phyloP scores from a whole-genome alignment of 352 stramenopile genomes.

The Phytophthora niederhauseri region DNA sequence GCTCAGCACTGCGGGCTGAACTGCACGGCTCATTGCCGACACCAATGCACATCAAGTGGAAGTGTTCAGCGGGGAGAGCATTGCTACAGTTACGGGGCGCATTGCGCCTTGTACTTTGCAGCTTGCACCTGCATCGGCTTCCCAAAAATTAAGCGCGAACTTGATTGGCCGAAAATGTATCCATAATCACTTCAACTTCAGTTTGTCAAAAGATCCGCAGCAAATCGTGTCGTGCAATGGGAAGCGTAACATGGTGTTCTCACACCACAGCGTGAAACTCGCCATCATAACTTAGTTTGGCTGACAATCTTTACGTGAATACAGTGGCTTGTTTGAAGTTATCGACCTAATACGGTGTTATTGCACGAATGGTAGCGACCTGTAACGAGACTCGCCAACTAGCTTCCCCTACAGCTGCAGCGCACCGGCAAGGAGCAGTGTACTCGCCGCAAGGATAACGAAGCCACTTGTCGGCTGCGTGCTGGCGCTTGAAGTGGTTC shows the following conservation, averaged over 20 bases:
- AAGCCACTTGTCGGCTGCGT: neutral
- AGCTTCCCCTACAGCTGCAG: neutral
- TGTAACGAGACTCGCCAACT: no score
- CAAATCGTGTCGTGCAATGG: neutral
- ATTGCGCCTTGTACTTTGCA: no score
- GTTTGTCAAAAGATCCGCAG: neutral
- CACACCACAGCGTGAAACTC: neutral
- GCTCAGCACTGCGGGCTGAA: neutral
- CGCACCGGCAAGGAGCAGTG: neutral
- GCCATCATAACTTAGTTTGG: no score
- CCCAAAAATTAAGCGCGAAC: neutral
- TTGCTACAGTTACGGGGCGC: neutral
- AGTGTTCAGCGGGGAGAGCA: neutral
- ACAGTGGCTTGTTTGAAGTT: no score
- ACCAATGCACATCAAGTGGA: neutral
- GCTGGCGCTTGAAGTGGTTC: neutral
- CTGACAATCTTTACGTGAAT: no score
- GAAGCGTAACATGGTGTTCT: neutral
- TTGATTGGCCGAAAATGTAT: slow-evolving; percentile 4
- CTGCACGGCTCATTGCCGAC: neutral
- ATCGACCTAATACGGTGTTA: no score
- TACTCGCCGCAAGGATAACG: neutral
- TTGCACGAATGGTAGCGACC: no score
- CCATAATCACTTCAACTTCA: slow-evolving; percentile 8
- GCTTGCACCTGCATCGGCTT: neutral